Evolutionary conservation across 192 early-diverging fungal species (phyloP), one percentile per base, ranked within the genome.

Genomic region (Gonapodya sp.): DNA sequence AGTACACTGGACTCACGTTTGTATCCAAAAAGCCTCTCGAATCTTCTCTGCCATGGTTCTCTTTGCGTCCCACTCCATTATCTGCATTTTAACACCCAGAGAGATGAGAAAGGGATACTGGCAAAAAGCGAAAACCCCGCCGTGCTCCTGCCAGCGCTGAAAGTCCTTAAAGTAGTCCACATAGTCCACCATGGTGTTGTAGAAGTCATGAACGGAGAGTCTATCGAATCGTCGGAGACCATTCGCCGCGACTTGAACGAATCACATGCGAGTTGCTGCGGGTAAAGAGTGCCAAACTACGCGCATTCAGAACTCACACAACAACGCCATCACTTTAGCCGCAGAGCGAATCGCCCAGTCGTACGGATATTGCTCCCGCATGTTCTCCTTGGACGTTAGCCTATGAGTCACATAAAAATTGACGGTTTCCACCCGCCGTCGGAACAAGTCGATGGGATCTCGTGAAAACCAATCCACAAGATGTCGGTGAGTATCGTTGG

Each of bases 71-170:
- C 85, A 14, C 30, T 73, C 36, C 31, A 73, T 31, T 46, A 88
- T 86, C 81, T 87, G 83, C 84, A 90, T 90, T 78, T 90, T 90
- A 35, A 83, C 83, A 0, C 89, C 89, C 18, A 90, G 78, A 16
- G 88, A 89, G 18, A 90, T 86, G 2, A 90, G 78, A 78, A 87
- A 90, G 32, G 89, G 89, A 80, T 90, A 90, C 82, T 90, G 88
- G 77, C 89, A 90, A 74, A 90, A 88, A 0, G 88, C 80, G 73
- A 90, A 90, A 0, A 85, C 75, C 8, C 86, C 87, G 18, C 84
- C 82, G 37, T 89, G 87, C 30, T 84, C 86, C 77, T 89, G 88
- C 88, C 88, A 89, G 35, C 84, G 79, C 73, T 37, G 33, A 78
- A 85, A 89, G 83, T 89, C 88, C 36, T 79, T 73, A 73, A 84